Percentiles rank a stretch among this genome's conserved stretches.
These are phyloP conservation scores for Basipetospora chlamydospora DNA, from an alignment of 2,329 filamentous ascomycete species.

Conservation along the genomic window DNA sequence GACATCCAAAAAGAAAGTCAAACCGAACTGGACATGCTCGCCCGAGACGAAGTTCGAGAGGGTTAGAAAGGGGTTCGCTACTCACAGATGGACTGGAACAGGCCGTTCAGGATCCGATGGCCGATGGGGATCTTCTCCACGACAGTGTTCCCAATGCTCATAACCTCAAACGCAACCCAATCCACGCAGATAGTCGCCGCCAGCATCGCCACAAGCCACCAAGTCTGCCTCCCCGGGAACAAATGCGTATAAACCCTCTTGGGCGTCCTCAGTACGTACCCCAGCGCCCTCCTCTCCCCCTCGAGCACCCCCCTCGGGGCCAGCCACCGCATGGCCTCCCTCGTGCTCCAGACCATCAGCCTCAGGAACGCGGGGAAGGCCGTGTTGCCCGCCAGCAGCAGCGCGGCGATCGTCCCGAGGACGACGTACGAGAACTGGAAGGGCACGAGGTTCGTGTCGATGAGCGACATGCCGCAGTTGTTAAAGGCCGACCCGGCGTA, in stretches of 20 bases:
- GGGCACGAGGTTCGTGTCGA: conserved; percentile 51
- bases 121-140: conserved; percentile 35
- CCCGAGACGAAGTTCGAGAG: too few species aligned
- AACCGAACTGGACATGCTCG: too few species aligned
- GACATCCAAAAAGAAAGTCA: too few species aligned
- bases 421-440: conserved; percentile 39
- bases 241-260: conserved; percentile 47
- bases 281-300: conserved; percentile 32
- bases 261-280: conserved; percentile 40
- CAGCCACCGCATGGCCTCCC: conserved; percentile 23
- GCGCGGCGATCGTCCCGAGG: conserved; percentile 35
- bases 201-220: conserved; percentile 50
- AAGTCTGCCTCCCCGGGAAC: conserved; percentile 48
- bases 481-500: conserved; percentile 56
- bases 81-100: conserved; percentile 47
- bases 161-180: conserved; percentile 50
- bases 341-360: conserved; percentile 39
- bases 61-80: conserved; percentile 1
- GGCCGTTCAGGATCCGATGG: conserved; percentile 44
- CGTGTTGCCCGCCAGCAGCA: conserved; percentile 52
- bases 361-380: conserved; percentile 50
- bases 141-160: conserved; percentile 46
- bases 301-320: conserved; percentile 21
- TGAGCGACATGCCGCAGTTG: conserved; percentile 54
- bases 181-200: conserved; percentile 46